Evolutionary conservation across 2,329 filamentous ascomycete species (phyloP).

Genomic region (Sclerotinia borealis): DNA sequence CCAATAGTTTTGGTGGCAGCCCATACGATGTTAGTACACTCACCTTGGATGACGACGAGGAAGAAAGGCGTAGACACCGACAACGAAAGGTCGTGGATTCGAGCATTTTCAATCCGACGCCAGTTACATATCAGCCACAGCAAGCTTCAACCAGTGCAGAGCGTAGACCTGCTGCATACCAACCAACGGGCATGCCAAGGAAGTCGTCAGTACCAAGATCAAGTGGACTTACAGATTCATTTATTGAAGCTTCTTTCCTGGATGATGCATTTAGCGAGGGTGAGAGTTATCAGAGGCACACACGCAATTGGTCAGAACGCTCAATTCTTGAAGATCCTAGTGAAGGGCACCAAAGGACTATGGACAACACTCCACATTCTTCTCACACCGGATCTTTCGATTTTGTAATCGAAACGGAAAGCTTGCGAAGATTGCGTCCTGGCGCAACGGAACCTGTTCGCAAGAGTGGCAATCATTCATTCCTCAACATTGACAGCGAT

Average conservation of each 20-base stretch:
- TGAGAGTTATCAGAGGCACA: conserved; percentile 34
- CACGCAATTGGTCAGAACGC: conserved; percentile 47
- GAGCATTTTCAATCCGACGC: conserved; percentile 31
- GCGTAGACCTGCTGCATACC: conserved; percentile 28
- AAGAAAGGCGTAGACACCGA: conserved; percentile 42
- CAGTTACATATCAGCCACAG: conserved; percentile 21
- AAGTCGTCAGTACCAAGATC: conserved; percentile 40
- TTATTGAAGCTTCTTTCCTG: conserved; percentile 70
- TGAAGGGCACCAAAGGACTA: conserved; percentile 28
- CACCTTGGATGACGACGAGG: conserved; percentile 17
- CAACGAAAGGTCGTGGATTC: conserved; percentile 42
- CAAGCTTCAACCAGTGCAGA: conserved; percentile 18
- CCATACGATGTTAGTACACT: conserved; percentile 24
- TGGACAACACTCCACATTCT: conserved; percentile 26
- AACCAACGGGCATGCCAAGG: conserved; percentile 22
- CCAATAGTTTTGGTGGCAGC: conserved; percentile 27
- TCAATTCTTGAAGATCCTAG: conserved; percentile 49
- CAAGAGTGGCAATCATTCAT: conserved; percentile 33
- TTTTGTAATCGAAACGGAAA: conserved; percentile 48
- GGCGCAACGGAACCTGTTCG: conserved; percentile 19
- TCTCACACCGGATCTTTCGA: conserved; percentile 45
- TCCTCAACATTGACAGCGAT: conserved; percentile 37
- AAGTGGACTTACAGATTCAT: conserved; percentile 64
- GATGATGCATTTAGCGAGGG: conserved; percentile 58
- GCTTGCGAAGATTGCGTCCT: conserved; percentile 33